phyloP scores from a whole-genome alignment of 2,329 filamentous ascomycete species.

The Stachybotrys echinatus region DNA sequence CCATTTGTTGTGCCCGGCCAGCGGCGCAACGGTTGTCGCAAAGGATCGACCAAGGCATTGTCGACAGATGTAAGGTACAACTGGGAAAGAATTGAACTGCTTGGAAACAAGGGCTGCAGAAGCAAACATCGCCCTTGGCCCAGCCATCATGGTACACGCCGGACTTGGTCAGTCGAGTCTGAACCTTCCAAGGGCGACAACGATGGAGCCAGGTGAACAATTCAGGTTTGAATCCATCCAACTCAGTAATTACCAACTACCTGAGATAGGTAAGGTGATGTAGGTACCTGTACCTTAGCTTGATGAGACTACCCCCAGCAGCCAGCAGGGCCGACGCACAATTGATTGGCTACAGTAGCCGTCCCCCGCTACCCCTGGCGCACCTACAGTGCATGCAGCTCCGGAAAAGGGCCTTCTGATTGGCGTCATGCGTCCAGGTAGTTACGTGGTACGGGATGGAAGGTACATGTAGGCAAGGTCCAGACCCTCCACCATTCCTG shows the following conservation, averaged over 20 bases:
- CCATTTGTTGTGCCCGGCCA: constrained; percentile 86
- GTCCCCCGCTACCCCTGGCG: not conserved
- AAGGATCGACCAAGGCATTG: constrained; percentile 43
- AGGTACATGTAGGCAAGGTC: not conserved
- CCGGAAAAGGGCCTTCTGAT: not conserved
- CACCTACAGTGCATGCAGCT: not conserved
- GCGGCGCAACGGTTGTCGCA: constrained; percentile 33
- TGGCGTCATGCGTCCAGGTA: not conserved
- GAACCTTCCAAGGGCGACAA: too few relatives aligned
- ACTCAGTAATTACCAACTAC: too few relatives aligned
- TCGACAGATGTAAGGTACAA: constrained; percentile 31
- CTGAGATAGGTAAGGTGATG: too few relatives aligned
- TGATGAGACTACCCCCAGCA: too few relatives aligned
- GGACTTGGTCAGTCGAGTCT: too few relatives aligned
- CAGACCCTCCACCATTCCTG: not conserved
- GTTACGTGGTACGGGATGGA: too few relatives aligned
- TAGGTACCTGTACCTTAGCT: too few relatives aligned
- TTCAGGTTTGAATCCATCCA: too few relatives aligned
- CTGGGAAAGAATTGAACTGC: not conserved
- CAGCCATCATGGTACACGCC: too few relatives aligned
- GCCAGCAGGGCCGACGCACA: not conserved
- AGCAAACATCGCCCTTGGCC: too few relatives aligned
- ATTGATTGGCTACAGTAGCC: not conserved
- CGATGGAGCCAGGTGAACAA: too few relatives aligned
- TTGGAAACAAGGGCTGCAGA: too few relatives aligned